phyloP scores from a whole-genome alignment of 768 basidiomycete species.

The Leccinum olivaceopallidum region DNA sequence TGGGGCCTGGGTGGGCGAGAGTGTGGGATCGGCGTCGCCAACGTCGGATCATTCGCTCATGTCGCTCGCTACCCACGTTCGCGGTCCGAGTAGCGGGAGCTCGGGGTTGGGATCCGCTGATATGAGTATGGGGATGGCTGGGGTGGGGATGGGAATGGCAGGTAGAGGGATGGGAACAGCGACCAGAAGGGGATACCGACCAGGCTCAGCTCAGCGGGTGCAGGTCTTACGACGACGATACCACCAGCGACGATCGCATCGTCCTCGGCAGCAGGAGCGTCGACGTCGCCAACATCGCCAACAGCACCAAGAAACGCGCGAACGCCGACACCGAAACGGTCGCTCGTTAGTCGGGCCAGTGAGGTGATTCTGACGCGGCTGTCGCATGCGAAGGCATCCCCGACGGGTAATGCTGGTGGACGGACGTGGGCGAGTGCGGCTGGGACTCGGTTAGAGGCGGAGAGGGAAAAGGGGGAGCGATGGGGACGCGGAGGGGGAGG shows the following conservation, averaged over 20 bases:
- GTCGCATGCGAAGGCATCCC: constrained; percentile 16
- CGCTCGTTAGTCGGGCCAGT: constrained; percentile 15
- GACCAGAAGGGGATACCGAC: constrained; percentile 5
- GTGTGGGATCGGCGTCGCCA: constrained; percentile 4
- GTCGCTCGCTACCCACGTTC: constrained; percentile 16
- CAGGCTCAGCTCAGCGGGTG: constrained; percentile 29
- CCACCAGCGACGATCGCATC: no score
- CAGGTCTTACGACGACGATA: constrained; percentile 18
- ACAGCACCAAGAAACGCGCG: background rate
- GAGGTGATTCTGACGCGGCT: constrained; percentile 27
- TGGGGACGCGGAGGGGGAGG: background rate
- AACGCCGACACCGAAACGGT: background rate
- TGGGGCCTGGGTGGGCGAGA: background rate
- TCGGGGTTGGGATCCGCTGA: background rate
- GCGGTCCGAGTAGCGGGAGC: constrained; percentile 2
- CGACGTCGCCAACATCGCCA: background rate
- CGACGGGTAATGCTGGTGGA: background rate
- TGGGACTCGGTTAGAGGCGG: background rate
- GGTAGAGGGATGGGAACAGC: background rate
- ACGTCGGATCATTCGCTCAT: constrained; percentile 16
- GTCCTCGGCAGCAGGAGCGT: background rate
- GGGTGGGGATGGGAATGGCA: background rate
- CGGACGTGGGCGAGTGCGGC: background rate
- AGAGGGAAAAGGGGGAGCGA: background rate
- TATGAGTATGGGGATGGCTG: background rate